Evolutionary conservation across 495 filamentous ascomycete species (phyloP), one percentile per base, ranked within the genome.

Genomic region (Aspergillus egyptiacus): DNA sequence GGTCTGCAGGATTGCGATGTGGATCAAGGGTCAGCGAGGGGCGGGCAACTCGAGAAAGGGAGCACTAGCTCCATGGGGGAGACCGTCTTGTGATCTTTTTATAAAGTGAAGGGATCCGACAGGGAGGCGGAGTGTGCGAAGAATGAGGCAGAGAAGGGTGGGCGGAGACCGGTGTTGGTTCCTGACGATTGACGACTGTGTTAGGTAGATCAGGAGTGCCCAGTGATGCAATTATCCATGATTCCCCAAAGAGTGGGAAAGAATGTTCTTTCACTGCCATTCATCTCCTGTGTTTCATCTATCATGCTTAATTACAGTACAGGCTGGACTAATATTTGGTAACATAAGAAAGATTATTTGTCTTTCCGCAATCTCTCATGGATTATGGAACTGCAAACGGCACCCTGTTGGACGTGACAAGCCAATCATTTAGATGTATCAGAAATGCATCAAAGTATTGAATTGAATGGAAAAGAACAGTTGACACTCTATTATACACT

Each of bases 121-220:
- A 43, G 35, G 33, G 39, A 28, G 31, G 40, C 22, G 27, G 41
- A 33, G 9, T 24, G n/a, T 19, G 27, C 15, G 48, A 38, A 19
- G 43, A 35, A 39, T 27, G 35, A 33, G 35, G 23, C 32, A 25
- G 8, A 11, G 34, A 46, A 30, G 36, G 30, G 42, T 27, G 33
- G 44, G 25, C 15, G 46, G 43, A 33, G 22, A 46, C 27, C 37
- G 35, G 18, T 20, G 25, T 39, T 27, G 27, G 49, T 57, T 50
- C 54, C 54, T 53, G 50, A 24, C 46, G 39, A 25, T 50, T 42
- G 37, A 31, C 25, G 23, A 15, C 1, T 27, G 7, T 24, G 28
- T 48, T 54, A 49, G 58, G 56, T 57, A 63, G 54, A 58, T 64
- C 58, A 55, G 53, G 32, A 53, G 51, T 56, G 49, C 42, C n/a